Percentiles rank a stretch among this genome's conserved stretches.
phyloP scores from a whole-genome alignment of 192 early-diverging fungal species.

The Cetraspora pellucida region DNA sequence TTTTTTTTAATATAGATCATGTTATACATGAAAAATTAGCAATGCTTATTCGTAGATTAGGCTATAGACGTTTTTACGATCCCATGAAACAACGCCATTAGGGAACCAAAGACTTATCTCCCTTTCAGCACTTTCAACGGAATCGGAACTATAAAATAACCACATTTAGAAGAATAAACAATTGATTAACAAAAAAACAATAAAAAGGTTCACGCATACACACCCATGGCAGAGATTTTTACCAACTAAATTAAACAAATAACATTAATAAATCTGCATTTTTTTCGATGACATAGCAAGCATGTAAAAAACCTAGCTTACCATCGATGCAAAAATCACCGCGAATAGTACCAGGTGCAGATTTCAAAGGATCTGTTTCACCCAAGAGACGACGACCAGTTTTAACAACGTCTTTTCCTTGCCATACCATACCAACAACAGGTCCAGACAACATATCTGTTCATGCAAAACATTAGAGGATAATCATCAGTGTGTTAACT shows the following conservation, averaged over 20 bases:
- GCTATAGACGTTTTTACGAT: slow-evolving; percentile 56
- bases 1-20: too few species aligned
- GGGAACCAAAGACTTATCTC: slow-evolving; percentile 88
- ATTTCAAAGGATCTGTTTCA: slow-evolving; percentile 90
- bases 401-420: slow-evolving; percentile 89
- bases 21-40: too few species aligned
- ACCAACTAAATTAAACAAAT: slow-evolving; percentile 42
- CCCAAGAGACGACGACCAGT: slow-evolving; percentile 85
- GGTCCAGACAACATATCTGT: slow-evolving; percentile 88
- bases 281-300: not conserved
- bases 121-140: slow-evolving; percentile 84
- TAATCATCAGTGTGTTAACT: not conserved
- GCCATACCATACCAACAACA: slow-evolving; percentile 94
- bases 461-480: not conserved
- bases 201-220: not conserved
- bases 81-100: slow-evolving; percentile 63
- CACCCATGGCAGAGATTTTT: slow-evolving; percentile 89
- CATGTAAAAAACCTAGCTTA: slow-evolving; percentile 23
- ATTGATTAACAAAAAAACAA: not conserved
- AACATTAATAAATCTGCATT: not conserved
- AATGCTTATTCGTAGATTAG: slow-evolving; percentile 70
- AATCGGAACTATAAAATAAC: slow-evolving; percentile 78
- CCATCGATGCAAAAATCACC: slow-evolving; percentile 90
- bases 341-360: slow-evolving; percentile 92
- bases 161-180: not conserved